Base-by-base conservation (phyloP, 2,329 filamentous ascomycete genomes). In the Mycosphaerelloides madeirae region DNA sequence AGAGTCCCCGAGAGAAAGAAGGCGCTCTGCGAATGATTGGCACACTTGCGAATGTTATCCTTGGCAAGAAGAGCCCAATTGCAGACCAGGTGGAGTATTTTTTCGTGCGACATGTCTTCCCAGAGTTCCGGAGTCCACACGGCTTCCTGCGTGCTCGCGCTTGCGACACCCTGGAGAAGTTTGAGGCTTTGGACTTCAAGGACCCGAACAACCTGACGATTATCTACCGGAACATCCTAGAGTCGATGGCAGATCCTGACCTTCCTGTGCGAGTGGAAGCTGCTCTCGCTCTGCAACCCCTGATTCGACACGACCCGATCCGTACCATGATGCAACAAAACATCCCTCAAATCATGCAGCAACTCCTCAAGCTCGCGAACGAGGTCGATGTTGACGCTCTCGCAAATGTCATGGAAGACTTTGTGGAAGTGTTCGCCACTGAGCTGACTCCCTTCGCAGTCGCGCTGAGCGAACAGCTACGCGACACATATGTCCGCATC, bases 361-460 rank as follows among this genome's bases (percentile, higher is more conserved):
- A 98, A 68, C 78, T 98, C 12, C 77, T 98, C 43, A 97, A 97
- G 72, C 75, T 98, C 45, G 91, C 93, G 20, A 98, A 98, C 63
- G 93, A 98, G 69, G 93, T 94, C 46, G 93, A 98, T 63, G 91
- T 98, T 37, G 93, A 98, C 67, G 90, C 93, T 4, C 76, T 98
- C 31, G 91, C 93, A 16, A 97, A 97, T 61, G 93, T 98, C 31
- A 98, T 98, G 93, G 93, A 98, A 68, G 93, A 98, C 63, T 98
- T 98, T 63, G 93, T 98, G 35, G 93, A 98, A 67, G 90, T 97
- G 2, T 98, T 98, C 63, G 91, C 93, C n/a, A 79, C 88, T 2
- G 93, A 98, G 65, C 78, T 98, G 36, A 97, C 93, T 5, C 93
- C 93, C 3, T 98, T 98, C 60, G 93, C 93, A 9, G 91, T 98